These are phyloP conservation scores for Paraconiothyrium sp. DNA, from an alignment of 2,329 filamentous ascomycete genomes.

Conservation along the genomic window DNA sequence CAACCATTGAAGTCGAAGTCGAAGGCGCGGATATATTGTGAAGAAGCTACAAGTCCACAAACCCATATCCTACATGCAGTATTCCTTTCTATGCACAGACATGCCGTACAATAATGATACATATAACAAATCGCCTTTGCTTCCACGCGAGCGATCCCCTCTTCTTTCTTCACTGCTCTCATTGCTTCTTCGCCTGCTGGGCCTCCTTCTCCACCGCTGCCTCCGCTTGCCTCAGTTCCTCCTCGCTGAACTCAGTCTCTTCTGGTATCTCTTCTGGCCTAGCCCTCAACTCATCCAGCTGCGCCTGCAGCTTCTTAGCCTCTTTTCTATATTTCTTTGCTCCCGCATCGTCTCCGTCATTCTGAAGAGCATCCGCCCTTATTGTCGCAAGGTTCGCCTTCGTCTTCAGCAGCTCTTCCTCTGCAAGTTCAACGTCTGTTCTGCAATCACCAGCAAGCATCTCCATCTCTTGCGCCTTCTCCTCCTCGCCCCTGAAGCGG, in stretches of 20 bases:
- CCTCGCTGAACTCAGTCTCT: not conserved
- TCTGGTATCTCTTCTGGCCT: not conserved
- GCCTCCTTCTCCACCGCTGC: not conserved
- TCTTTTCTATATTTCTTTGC: constrained; percentile 7
- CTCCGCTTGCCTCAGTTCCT: not conserved
- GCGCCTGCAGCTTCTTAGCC: constrained; percentile 2
- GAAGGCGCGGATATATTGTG: constrained; percentile 11
- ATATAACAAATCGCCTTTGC: not conserved
- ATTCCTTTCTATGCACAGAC: not conserved
- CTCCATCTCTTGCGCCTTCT: constrained; percentile 12
- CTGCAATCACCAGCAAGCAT: constrained; percentile 16
- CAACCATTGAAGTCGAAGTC: not conserved
- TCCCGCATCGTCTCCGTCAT: not conserved
- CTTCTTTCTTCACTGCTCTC: not conserved
- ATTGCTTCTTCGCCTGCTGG: constrained; percentile 4
- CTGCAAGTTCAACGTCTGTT: constrained; percentile 12
- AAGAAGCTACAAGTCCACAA: constrained; percentile 3
- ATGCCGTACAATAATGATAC: constrained; percentile 15
- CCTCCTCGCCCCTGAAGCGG: constrained; percentile 12
- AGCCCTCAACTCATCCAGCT: not conserved
- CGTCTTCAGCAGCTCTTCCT: constrained; percentile 12
- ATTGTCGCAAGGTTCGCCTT: constrained; percentile 9
- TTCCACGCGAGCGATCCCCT: not conserved
- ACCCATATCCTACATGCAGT: constrained; percentile 9
- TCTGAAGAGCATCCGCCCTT: not conserved